phyloP scores from a whole-genome alignment of 805 yeast genomes.

The Metschnikowia lunata region DNA sequence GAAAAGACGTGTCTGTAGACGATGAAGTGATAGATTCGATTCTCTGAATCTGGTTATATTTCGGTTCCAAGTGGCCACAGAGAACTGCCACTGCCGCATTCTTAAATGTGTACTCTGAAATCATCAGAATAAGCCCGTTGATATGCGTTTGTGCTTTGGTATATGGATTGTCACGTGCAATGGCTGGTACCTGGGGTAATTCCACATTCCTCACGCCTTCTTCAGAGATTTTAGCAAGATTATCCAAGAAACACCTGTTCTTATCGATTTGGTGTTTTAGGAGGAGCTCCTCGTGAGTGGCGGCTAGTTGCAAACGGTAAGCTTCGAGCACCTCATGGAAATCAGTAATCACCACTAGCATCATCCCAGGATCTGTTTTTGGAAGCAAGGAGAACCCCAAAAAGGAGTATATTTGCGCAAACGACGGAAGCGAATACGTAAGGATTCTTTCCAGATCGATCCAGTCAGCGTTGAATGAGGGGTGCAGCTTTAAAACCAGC shows the following conservation, averaged over 20 bases:
- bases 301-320: conserved; percentile 30
- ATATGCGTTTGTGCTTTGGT: conserved; percentile 30
- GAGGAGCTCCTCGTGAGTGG: conserved; percentile 31
- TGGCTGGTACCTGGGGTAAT: conserved; percentile 29
- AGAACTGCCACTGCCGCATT: conserved; percentile 26
- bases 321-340: conserved; percentile 35
- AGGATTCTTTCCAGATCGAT: conserved; percentile 8
- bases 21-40: not conserved
- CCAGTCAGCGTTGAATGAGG: conserved; percentile 22
- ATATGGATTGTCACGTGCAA: conserved; percentile 28
- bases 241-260: conserved; percentile 19
- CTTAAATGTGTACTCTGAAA: conserved; percentile 22
- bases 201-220: conserved; percentile 22
- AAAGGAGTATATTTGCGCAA: conserved; percentile 23
- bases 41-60: conserved; percentile 12
- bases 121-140: conserved; percentile 21
- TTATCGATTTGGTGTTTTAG: conserved; percentile 29
- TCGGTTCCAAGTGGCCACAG: conserved; percentile 30
- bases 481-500: conserved; percentile 19
- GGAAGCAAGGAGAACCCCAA: conserved; percentile 15
- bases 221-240: conserved; percentile 16
- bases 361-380: conserved; percentile 4
- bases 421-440: conserved; percentile 23
- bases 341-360: conserved; percentile 25
- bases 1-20: conserved; percentile 3